These are phyloP conservation scores for Santalum album DNA, from an alignment of 164 flowering plant genomes.

Conservation along the genomic window DNA sequence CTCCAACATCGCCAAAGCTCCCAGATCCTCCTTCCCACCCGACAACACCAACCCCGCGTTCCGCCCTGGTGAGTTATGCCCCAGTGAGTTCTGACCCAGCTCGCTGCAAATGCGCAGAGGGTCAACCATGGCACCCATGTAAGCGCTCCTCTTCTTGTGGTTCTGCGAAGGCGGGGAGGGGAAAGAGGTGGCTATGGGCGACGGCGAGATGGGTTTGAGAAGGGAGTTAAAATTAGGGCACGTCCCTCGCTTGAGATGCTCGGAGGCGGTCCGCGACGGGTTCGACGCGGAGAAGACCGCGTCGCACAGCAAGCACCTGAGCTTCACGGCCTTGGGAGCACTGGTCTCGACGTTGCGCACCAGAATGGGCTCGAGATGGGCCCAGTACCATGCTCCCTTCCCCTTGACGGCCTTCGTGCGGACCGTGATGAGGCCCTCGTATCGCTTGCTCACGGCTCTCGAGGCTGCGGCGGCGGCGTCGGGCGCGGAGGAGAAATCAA, in stretches of 20 bases:
- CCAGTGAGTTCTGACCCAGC: neutral
- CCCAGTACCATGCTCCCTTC: conserved; percentile 75
- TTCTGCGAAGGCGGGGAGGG: conserved; percentile 11
- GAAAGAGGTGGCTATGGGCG: no score
- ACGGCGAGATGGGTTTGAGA: conserved; percentile 15
- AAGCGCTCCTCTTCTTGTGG: conserved; percentile 17
- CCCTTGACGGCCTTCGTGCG: conserved; percentile 56
- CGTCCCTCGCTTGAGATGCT: conserved; percentile 54
- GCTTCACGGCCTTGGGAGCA: conserved; percentile 45
- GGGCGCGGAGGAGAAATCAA: conserved; percentile 7
- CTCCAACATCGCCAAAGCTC: conserved; percentile 34
- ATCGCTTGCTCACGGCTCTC: conserved; percentile 37
- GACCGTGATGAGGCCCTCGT: conserved; percentile 41
- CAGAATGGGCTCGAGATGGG: conserved; percentile 38
- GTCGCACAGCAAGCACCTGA: conserved; percentile 42
- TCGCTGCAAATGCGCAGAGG: conserved; percentile 1
- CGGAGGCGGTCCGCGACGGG: conserved; percentile 58
- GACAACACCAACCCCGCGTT: conserved; percentile 30
- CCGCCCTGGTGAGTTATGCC: neutral
- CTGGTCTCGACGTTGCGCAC: conserved; percentile 35
- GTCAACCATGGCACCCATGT: conserved; percentile 15
- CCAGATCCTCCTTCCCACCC: conserved; percentile 41
- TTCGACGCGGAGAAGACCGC: conserved; percentile 47
- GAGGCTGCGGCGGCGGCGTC: conserved; percentile 16
- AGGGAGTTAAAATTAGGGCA: conserved; percentile 42